Conservation (phyloP, 2,329 filamentous ascomycete genomes). For the Pseudogymnoascus sp. region DNA sequence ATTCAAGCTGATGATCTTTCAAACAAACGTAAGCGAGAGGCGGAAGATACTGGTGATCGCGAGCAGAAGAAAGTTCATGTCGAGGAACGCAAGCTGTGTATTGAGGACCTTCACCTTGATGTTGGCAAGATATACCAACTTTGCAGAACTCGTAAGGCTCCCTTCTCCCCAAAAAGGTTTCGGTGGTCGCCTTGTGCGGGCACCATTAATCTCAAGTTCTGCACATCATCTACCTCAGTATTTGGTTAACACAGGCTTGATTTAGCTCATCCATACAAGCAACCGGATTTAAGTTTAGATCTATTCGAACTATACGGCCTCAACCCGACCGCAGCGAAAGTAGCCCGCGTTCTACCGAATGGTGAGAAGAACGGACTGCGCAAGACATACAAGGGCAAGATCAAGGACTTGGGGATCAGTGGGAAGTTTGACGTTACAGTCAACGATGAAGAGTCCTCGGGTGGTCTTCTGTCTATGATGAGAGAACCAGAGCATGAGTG, state of each 20-base stretch:
- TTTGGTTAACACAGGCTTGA: conserved; percentile 30
- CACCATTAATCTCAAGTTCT: conserved; percentile 7
- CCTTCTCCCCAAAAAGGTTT: conserved; percentile 31
- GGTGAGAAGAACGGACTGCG: conserved; percentile 61
- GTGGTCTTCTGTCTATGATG: conserved; percentile 47
- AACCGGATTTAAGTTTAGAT: conserved; percentile 48
- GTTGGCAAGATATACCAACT: conserved; percentile 61
- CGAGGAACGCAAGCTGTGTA: conserved; percentile 54
- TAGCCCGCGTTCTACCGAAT: conserved; percentile 56
- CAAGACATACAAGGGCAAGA: conserved; percentile 62
- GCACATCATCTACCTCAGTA: conserved; percentile 18
- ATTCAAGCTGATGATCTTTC: conserved; percentile 43
- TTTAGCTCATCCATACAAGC: conserved; percentile 27
- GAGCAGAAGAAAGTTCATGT: conserved; percentile 56
- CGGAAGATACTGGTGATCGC: conserved; percentile 49
- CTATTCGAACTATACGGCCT: conserved; percentile 53
- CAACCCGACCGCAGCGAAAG: conserved; percentile 49
- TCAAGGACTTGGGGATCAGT: conserved; percentile 55
- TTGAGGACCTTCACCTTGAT: conserved; percentile 59
- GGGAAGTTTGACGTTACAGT: conserved; percentile 55
- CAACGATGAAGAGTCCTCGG: conserved; percentile 44
- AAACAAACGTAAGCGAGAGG: conserved; percentile 55
- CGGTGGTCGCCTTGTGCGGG: not conserved
- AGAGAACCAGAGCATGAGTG: conserved; percentile 49
- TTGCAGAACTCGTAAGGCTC: conserved; percentile 60